Evolutionary conservation across 2,329 filamentous ascomycete species (phyloP).

Genomic region (Penicillium hordei): DNA sequence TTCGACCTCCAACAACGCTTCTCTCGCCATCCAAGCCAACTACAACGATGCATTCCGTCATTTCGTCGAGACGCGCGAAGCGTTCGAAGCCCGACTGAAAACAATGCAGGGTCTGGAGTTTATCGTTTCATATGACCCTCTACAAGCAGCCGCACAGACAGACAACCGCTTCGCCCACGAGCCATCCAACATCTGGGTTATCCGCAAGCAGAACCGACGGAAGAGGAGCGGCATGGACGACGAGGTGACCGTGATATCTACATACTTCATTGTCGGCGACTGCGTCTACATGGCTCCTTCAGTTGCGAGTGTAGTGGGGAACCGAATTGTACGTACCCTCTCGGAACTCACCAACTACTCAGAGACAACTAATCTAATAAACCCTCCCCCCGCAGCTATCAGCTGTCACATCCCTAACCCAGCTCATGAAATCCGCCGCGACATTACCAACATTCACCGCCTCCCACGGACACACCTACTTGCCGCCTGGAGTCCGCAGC

Average conservation of each 20-base stretch:
- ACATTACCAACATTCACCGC: slow-evolving; percentile 58
- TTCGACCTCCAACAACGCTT: slow-evolving; percentile 59
- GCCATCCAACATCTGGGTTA: slow-evolving; percentile 57
- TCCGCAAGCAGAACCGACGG: slow-evolving; percentile 58
- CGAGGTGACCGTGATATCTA: slow-evolving; percentile 55
- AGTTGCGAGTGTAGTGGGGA: slow-evolving; percentile 58
- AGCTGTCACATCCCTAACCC: slow-evolving; percentile 56
- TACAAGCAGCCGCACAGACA: slow-evolving; percentile 47
- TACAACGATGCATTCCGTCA: slow-evolving; percentile 51
- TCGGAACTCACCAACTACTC: background rate
- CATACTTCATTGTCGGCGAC: slow-evolving; percentile 62
- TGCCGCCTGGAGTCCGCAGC: slow-evolving; percentile 49
- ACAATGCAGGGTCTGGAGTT: slow-evolving; percentile 60
- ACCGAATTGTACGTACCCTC: slow-evolving; percentile 49
- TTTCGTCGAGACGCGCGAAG: slow-evolving; percentile 55
- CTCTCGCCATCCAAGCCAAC: slow-evolving; percentile 53
- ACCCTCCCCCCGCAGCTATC: slow-evolving; percentile 46
- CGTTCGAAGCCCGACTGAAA: slow-evolving; percentile 56
- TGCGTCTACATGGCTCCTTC: slow-evolving; percentile 63
- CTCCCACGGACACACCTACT: slow-evolving; percentile 60
- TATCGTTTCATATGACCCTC: slow-evolving; percentile 58
- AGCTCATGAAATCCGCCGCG: slow-evolving; percentile 55
- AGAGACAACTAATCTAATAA: slow-evolving; percentile 4
- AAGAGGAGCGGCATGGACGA: slow-evolving; percentile 46
- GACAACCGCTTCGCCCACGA: slow-evolving; percentile 45